phyloP scores from a whole-genome alignment of 768 basidiomycete species.

The Podaxis sp. region DNA sequence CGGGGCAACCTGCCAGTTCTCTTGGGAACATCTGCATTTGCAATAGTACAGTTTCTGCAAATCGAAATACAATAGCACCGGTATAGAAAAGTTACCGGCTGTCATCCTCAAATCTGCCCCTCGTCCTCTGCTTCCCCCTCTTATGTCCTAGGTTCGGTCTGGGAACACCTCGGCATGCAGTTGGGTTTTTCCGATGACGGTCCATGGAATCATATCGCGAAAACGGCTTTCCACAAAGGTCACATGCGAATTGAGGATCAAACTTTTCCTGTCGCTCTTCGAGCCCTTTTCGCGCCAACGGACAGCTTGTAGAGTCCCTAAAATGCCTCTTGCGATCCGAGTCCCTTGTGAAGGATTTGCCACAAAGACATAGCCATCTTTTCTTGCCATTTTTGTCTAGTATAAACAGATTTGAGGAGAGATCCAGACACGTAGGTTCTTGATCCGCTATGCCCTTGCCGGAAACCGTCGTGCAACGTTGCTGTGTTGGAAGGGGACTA shows the following conservation, averaged over 20 bases:
- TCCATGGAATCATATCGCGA: conserved; percentile 4
- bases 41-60: not conserved
- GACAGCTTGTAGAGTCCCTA: conserved; percentile 3
- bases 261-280: not conserved
- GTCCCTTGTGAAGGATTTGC: conserved; percentile 2
- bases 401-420: too few relatives aligned
- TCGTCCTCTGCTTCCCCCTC: not conserved
- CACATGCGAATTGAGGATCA: not conserved
- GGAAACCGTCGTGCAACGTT: not conserved
- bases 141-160: not conserved
- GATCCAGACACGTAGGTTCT: not conserved
- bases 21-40: too few relatives aligned
- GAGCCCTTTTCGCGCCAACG: not conserved
- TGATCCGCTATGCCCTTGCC: not conserved
- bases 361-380: not conserved
- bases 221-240: not conserved
- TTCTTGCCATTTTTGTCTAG: not conserved
- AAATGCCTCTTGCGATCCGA: conserved; percentile 9
- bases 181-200: conserved; percentile 4
- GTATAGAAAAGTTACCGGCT: not conserved
- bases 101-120: not conserved
- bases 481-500: not conserved
- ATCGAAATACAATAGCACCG: not conserved
- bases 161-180: not conserved
- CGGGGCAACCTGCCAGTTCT: too few relatives aligned